Conservation (phyloP, 225 moss, liverwort and hornwort genomes). For the Physcomitrellopsis africana region DNA sequence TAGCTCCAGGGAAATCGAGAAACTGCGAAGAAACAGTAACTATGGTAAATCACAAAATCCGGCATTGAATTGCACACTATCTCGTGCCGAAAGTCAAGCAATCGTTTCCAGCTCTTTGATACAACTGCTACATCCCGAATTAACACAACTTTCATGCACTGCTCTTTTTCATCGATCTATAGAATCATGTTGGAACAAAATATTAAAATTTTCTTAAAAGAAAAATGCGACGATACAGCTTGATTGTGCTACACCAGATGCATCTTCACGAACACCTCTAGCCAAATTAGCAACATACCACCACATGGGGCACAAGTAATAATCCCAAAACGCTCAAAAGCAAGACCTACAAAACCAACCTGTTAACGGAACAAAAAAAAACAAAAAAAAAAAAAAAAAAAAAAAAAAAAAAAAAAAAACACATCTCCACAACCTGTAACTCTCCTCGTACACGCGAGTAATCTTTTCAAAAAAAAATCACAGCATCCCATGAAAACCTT, state of each 20-base stretch:
- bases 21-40: conserved; percentile 36
- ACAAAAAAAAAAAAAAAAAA: no score
- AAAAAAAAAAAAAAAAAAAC: no score
- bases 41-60: neutral
- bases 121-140: neutral
- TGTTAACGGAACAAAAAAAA: no score
- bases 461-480: neutral
- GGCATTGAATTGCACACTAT: neutral
- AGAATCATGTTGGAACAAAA: neutral
- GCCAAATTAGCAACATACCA: neutral
- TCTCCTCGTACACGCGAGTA: neutral
- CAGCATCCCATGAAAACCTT: neutral
- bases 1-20: conserved; percentile 84
- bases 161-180: neutral
- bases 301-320: neutral
- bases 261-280: neutral
- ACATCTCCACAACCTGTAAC: neutral
- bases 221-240: neutral
- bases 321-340: neutral
- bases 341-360: neutral
- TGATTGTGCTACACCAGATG: neutral
- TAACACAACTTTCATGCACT: neutral
- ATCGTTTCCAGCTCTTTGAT: neutral
- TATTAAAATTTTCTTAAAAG: no score
- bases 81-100: neutral